These are phyloP conservation scores for Suillus alpinus DNA, from an alignment of 768 basidiomycete species.

Conservation along the genomic window DNA sequence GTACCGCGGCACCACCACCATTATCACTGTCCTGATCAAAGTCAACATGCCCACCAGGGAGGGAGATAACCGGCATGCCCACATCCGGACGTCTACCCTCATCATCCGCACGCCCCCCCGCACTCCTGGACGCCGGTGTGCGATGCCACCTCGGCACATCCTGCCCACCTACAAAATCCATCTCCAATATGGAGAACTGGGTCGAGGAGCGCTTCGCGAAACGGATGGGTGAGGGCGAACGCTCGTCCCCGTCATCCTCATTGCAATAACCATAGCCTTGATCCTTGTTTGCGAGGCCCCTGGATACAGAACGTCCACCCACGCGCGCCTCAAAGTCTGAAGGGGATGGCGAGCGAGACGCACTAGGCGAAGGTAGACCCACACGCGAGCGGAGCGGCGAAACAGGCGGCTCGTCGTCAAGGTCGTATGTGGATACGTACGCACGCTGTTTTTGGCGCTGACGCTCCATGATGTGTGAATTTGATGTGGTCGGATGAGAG, in stretches of 20 bases:
- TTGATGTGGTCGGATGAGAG: background rate
- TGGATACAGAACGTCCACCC: background rate
- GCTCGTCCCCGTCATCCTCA: constrained; percentile 1
- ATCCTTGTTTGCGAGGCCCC: background rate
- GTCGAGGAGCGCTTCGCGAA: constrained; percentile 1
- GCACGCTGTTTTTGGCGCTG: constrained; percentile 6
- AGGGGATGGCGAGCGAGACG: background rate
- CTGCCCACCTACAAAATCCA: background rate
- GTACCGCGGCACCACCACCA: background rate
- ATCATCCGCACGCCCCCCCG: background rate
- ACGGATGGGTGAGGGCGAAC: constrained; percentile 1
- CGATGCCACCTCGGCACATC: constrained; percentile 1
- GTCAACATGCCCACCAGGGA: background rate
- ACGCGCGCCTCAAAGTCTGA: background rate
- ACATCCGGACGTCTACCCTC: background rate
- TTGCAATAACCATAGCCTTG: background rate
- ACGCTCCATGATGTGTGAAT: constrained; percentile 1
- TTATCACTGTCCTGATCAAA: constrained; percentile 2
- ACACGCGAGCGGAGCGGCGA: constrained; percentile 20
- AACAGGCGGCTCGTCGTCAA: constrained; percentile 36
- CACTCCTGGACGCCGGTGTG: background rate
- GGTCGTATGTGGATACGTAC: background rate
- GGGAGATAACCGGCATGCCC: background rate
- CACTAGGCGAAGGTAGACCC: background rate
- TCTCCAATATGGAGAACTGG: constrained; percentile 1